Evolutionary conservation across 305 asterid genomes (phyloP), one percentile per base, ranked within the genome.

Genomic region (Ilex paraguariensis): DNA sequence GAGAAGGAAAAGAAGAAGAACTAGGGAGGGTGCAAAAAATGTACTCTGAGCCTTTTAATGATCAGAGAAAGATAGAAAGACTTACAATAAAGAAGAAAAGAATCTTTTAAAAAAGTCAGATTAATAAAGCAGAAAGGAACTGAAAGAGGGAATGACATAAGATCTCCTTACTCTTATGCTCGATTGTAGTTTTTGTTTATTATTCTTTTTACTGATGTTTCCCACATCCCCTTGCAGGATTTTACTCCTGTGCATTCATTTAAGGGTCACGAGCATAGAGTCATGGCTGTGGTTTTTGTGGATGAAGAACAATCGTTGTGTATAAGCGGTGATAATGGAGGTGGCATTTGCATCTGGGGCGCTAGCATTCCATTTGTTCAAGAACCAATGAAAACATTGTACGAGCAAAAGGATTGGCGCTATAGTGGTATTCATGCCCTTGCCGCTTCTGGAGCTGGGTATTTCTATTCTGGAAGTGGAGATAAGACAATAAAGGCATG

Each of bases 401-500:
- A 67, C n/a, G 97, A 92, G 79, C 66, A 81, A 63, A 88, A 89
- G 71, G 97, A 89, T 78, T 92, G 97, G 97, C 95, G 97, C 62
- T 92, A 82, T 58, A 89, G 96, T 73, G 98, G 97, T 65, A 92
- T 89, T 64, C 97, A 87, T 63, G 95, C 98, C 65, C 81, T 92
- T 75, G 87, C 91, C 10, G 57, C 72, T 64, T 87, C 88, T 13
- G 88, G 82, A 63, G 69, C 76, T 30, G 86, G 77, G 52, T 83
- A 70, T 77, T 68, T 92, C 15, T 92, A 84, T 70, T 85, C 97
- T n/a, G 96, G 98, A 68, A 75, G 97, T 56, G 98, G 98, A 53
- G 97, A 90, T 79, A 85, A 76, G 76, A 74, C 88, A 62, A 82
- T 92, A 33, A 87, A 87, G 79, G 96, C 90, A 59, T 87, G 97